These are phyloP conservation scores for Auricularia sp. DNA, from an alignment of 768 basidiomycete species.

Conservation along the genomic window DNA sequence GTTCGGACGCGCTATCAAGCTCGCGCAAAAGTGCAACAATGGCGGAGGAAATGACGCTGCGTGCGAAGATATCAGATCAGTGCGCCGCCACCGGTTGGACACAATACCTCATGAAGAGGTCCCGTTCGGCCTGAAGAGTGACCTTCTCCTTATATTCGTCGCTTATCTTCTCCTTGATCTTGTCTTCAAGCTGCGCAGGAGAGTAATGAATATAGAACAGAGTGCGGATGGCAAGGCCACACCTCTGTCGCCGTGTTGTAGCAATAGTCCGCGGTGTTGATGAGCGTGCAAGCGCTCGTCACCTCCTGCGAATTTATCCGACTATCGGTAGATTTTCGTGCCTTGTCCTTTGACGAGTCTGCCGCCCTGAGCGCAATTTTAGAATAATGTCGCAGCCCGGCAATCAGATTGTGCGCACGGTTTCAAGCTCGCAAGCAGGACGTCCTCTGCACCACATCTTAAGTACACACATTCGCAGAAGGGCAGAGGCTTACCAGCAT, in stretches of 20 bases:
- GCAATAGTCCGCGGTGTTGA: constrained; percentile 98
- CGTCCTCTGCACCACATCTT: constrained; percentile 57
- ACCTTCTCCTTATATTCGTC: constrained; percentile 70
- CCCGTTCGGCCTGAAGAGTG: constrained; percentile 74
- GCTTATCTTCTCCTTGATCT: constrained; percentile 73
- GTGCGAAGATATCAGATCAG: background rate
- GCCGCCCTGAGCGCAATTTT: constrained; percentile 8
- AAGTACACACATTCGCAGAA: constrained; percentile 8
- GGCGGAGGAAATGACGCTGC: constrained; percentile 74
- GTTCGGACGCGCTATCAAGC: constrained; percentile 76
- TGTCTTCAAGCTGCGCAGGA: constrained; percentile 71
- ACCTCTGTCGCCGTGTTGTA: constrained; percentile 85
- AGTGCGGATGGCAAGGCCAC: constrained; percentile 8
- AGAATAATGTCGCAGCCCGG: constrained; percentile 4
- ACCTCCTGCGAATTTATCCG: constrained; percentile 69
- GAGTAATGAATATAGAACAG: background rate
- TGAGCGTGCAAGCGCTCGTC: constrained; percentile 74
- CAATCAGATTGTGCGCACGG: constrained; percentile 34
- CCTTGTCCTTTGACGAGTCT: constrained; percentile 28
- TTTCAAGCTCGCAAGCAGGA: constrained; percentile 65
- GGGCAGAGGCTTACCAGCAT: constrained; percentile 53
- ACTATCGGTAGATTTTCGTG: constrained; percentile 68
- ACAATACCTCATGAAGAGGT: constrained; percentile 76
- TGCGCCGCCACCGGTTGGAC: background rate
- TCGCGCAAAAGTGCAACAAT: constrained; percentile 75